These are phyloP conservation scores for Drechslera avenae DNA, from an alignment of 2,329 filamentous ascomycete genomes.

Conservation along the genomic window DNA sequence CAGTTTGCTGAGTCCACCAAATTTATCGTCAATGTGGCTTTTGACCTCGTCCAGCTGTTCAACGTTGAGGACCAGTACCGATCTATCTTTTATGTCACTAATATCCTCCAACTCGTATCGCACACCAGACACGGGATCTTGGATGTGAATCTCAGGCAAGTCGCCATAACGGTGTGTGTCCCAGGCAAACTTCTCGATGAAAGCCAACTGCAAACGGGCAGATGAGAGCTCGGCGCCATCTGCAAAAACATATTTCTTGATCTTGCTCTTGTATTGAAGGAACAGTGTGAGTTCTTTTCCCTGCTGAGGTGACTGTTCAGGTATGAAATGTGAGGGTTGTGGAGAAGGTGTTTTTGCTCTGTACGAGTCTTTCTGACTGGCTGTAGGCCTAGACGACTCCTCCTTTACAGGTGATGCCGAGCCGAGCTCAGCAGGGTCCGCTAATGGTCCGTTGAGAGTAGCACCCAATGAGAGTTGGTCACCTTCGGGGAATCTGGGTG, in stretches of 20 bases:
- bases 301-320: constrained; percentile 68
- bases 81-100: constrained; percentile 89
- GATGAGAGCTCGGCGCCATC: constrained; percentile 87
- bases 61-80: constrained; percentile 92
- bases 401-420: constrained; percentile 32
- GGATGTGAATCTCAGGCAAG: constrained; percentile 95
- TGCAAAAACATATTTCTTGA: constrained; percentile 91
- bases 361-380: constrained; percentile 38
- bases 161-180: constrained; percentile 97
- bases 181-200: constrained; percentile 99
- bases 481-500: constrained; percentile 44
- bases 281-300: constrained; percentile 92
- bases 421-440: constrained; percentile 38
- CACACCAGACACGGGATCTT: constrained; percentile 94
- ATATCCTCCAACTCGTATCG: constrained; percentile 95
- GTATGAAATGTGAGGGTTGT: constrained; percentile 52
- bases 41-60: constrained; percentile 96
- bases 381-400: constrained; percentile 26
- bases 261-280: constrained; percentile 93
- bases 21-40: constrained; percentile 89
- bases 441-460: constrained; percentile 45
- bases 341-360: constrained; percentile 48
- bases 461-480: constrained; percentile 40
- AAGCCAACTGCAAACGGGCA: constrained; percentile 87
- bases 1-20: constrained; percentile 77